Conservation (phyloP, 1,284 basidiomycete genomes). For the Bondarzewia mesenterica region DNA sequence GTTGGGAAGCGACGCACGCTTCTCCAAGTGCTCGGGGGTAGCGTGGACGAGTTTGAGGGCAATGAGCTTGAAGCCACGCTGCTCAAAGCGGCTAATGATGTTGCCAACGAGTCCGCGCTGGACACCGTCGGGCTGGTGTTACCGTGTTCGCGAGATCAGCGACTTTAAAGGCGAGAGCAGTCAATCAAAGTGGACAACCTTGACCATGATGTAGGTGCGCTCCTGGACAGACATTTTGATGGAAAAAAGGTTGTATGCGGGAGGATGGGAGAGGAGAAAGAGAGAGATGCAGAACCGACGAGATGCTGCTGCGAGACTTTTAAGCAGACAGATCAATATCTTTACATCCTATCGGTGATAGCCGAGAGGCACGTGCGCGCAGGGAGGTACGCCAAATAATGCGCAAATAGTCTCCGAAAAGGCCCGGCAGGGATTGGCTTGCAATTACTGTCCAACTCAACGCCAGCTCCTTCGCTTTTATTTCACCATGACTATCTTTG, state of each 20-base stretch:
- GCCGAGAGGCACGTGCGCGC: neutral
- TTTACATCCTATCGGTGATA: slow-evolving; percentile 8
- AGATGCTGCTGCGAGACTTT: slow-evolving; percentile 20
- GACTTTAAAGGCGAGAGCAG: neutral
- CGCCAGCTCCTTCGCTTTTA: slow-evolving; percentile 4
- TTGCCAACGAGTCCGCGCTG: slow-evolving; percentile 92
- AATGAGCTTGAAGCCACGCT: slow-evolving; percentile 90
- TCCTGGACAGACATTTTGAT: slow-evolving; percentile 53
- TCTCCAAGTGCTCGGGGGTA: slow-evolving; percentile 77
- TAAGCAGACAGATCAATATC: slow-evolving; percentile 22
- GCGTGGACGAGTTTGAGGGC: slow-evolving; percentile 84
- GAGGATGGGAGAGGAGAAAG: slow-evolving; percentile 18
- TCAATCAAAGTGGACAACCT: slow-evolving; percentile 37
- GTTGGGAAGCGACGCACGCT: slow-evolving; percentile 41
- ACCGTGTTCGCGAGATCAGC: neutral
- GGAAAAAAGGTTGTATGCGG: slow-evolving; percentile 5
- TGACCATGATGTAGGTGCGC: slow-evolving; percentile 89
- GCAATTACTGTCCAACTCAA: neutral
- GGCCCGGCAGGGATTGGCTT: neutral
- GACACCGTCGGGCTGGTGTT: slow-evolving; percentile 85
- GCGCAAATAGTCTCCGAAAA: neutral
- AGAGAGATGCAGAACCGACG: slow-evolving; percentile 21
- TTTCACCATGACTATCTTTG: slow-evolving; percentile 35
- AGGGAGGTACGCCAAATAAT: neutral
- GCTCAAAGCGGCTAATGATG: slow-evolving; percentile 90